Base-by-base conservation (phyloP, 306 rosid genomes). In the Sphenostylis stenocarpa region DNA sequence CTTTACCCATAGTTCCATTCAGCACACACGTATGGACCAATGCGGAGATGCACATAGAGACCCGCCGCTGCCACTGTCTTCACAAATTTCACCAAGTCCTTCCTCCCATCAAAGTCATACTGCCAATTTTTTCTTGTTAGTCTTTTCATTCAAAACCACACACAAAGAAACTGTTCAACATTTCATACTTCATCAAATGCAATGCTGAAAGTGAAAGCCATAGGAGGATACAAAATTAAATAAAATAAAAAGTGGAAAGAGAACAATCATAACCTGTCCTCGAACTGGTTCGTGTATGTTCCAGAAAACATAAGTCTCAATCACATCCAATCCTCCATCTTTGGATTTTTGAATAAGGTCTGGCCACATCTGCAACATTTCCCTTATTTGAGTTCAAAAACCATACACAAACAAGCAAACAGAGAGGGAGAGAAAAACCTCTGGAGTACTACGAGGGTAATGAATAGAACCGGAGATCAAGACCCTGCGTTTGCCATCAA, bases 1-100 rank as follows among this genome's bases (percentile, higher is more conserved):
- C 14, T 44, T 76, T 84, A 96, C 99, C 99, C 99, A 20, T 92
- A 96, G 85, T 96, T 96, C 99, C 99, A 96, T 81, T 96, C 99
- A 31, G 99, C 99, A 66, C 99, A 96, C 0, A 52, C 99, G 39
- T 96, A 96, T 26, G 99, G 99, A 73, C 99, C 99, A 73, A 96
- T 96, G 49, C 99, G 91, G 6, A 96, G 93, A 86, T 91, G 97
- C 78, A 85, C 91, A 38, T 88, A 93, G 15, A 92, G 75, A 47
- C 99, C 99, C 0, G 97, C 98, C 6, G 78, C 93, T 53, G 87
- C 99, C 12, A 91, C 97, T 29, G 87, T 47, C 85, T 89, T 92
- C 75, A 96, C 87, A 76, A 96, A 96, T 83, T 85, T 77, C 67
- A 89, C 93, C 81, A 96, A 80, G 86, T 96, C 99, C 29, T 81